These are phyloP conservation scores for Thraustochytrium sp. DNA, from an alignment of 352 stramenopile species.

Conservation along the genomic window DNA sequence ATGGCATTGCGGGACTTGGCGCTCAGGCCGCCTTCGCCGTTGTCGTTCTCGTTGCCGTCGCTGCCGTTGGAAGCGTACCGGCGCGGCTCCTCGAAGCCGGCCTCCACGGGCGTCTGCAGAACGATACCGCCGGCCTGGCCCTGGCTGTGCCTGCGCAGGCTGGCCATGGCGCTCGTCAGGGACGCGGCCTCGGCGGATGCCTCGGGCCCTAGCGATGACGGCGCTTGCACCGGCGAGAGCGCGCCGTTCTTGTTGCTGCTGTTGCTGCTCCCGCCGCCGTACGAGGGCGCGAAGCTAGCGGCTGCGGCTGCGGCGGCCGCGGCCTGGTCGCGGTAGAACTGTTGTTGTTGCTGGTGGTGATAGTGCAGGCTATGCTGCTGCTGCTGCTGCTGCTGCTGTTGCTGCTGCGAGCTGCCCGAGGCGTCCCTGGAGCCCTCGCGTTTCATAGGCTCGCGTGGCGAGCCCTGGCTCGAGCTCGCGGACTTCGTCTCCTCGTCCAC, in stretches of 20 bases:
- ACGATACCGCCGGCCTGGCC: too few relatives aligned
- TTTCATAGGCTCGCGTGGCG: background rate
- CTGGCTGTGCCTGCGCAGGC: too few relatives aligned
- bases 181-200: too few relatives aligned
- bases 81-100: too few relatives aligned
- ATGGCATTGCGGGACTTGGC: constrained; percentile 14
- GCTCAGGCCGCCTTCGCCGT: background rate
- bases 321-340: background rate
- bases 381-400: background rate
- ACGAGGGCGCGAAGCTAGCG: too few relatives aligned
- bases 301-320: background rate
- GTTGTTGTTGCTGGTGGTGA: background rate
- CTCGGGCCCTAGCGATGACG: too few relatives aligned
- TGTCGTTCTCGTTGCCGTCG: background rate
- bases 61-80: background rate
- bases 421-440: background rate
- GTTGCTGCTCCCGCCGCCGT: too few relatives aligned
- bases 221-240: too few relatives aligned
- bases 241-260: too few relatives aligned
- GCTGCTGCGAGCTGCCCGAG: background rate
- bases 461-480: background rate
- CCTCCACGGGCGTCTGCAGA: too few relatives aligned
- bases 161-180: too few relatives aligned
- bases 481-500: background rate
- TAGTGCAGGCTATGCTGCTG: background rate